These are phyloP conservation scores for Platanus orientalis DNA, from an alignment of 164 flowering plant species.

Conservation along the genomic window DNA sequence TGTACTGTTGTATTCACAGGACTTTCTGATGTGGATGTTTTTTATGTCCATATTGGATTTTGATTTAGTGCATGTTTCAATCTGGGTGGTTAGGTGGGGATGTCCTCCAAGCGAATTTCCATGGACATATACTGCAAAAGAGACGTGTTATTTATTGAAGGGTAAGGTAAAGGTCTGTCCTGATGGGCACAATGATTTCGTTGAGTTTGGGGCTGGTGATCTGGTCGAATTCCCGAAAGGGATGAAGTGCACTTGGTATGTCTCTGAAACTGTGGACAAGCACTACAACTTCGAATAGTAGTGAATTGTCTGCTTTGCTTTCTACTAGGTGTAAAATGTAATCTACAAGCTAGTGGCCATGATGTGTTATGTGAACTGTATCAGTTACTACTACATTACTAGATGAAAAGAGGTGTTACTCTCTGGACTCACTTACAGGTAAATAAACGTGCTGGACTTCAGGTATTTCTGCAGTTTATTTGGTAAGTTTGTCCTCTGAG, in stretches of 20 bases:
- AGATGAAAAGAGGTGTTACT: too few relatives aligned
- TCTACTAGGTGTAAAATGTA: too few relatives aligned
- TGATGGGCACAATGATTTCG: slow-evolving; percentile 55
- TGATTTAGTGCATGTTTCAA: neutral
- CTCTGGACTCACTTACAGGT: too few relatives aligned
- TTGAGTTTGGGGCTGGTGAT: slow-evolving; percentile 86
- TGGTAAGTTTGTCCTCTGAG: too few relatives aligned
- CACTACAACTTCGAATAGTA: slow-evolving; percentile 61
- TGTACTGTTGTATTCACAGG: neutral
- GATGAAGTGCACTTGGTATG: slow-evolving; percentile 93
- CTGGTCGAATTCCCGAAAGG: slow-evolving; percentile 83
- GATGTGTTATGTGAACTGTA: too few relatives aligned
- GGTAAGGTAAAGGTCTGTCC: slow-evolving; percentile 87
- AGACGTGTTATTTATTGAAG: slow-evolving; percentile 70
- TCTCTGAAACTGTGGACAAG: slow-evolving; percentile 77
- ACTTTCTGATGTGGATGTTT: neutral
- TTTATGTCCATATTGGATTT: neutral
- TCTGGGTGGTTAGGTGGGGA: slow-evolving; percentile 58
- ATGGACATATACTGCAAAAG: slow-evolving; percentile 72
- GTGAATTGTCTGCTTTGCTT: neutral
- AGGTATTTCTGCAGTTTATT: too few relatives aligned
- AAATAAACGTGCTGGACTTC: too few relatives aligned
- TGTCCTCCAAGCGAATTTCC: slow-evolving; percentile 90
- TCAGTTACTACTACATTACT: too few relatives aligned
- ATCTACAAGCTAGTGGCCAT: too few relatives aligned